phyloP scores from a whole-genome alignment of 2,329 filamentous ascomycete genomes.

The Paraconiothyrium sp. region DNA sequence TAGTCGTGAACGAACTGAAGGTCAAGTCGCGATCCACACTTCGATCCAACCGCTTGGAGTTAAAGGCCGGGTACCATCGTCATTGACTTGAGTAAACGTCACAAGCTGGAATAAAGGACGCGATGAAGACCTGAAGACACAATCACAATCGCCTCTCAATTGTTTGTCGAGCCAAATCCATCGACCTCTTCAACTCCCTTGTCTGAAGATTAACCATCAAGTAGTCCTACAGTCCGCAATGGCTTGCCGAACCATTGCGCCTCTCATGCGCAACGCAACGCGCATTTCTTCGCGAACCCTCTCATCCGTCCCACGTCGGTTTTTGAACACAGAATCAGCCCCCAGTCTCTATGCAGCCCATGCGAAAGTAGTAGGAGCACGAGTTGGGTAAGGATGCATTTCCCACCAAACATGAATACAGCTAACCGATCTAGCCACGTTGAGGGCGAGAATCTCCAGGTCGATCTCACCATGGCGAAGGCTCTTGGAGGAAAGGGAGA shows the following conservation, averaged over 20 bases:
- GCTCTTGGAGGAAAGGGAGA: constrained; percentile 48
- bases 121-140: not conserved
- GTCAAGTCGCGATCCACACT: not conserved
- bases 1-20: not conserved
- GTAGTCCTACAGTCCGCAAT: not conserved
- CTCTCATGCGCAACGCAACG: not conserved
- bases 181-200: not conserved
- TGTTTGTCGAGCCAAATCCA: not conserved
- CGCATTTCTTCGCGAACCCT: not conserved
- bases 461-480: constrained; percentile 57
- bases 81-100: constrained; percentile 1
- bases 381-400: constrained; percentile 35
- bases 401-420: not conserved
- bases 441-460: constrained; percentile 46
- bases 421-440: constrained; percentile 34
- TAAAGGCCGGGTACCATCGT: not conserved
- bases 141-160: not conserved
- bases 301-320: constrained; percentile 29
- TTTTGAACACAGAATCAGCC: constrained; percentile 52
- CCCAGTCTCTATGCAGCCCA: constrained; percentile 52
- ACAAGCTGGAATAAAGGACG: not conserved
- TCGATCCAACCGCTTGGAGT: not conserved
- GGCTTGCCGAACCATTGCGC: constrained; percentile 7
- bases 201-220: not conserved
- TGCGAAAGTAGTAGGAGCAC: constrained; percentile 52